phyloP scores from a whole-genome alignment of 1,284 basidiomycete species.

The Fomitiporia mediterranea region DNA sequence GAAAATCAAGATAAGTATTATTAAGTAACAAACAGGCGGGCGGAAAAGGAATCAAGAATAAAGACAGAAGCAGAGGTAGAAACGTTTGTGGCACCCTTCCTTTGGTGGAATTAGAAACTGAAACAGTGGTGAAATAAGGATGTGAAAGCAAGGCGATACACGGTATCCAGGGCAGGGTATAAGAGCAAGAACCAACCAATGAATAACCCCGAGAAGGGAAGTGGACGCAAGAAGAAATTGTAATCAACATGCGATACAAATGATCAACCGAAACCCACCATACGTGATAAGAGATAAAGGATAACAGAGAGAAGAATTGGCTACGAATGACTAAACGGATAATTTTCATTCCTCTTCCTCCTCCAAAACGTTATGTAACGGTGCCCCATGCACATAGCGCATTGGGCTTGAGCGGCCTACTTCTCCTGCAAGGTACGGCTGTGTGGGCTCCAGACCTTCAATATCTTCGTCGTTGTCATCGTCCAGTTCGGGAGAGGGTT shows the following conservation, averaged over 20 bases:
- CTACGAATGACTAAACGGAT: neutral
- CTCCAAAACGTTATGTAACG: constrained; percentile 80
- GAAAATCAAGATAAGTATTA: too few relatives aligned
- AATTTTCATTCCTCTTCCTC: constrained; percentile 50
- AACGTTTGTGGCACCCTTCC: too few relatives aligned
- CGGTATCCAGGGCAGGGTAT: constrained; percentile 5
- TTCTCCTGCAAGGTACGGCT: constrained; percentile 38
- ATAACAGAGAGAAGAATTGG: neutral
- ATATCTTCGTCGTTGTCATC: constrained; percentile 25
- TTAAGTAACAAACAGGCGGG: too few relatives aligned
- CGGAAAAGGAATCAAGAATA: too few relatives aligned
- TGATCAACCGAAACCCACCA: neutral
- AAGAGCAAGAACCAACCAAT: neutral
- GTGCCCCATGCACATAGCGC: constrained; percentile 82
- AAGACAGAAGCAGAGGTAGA: too few relatives aligned
- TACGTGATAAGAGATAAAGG: neutral
- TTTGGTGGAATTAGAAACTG: too few relatives aligned
- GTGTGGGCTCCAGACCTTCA: constrained; percentile 22
- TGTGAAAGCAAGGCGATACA: neutral
- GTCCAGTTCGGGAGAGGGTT: constrained; percentile 19
- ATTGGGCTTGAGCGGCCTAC: constrained; percentile 57
- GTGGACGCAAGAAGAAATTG: neutral
- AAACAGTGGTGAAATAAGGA: neutral
- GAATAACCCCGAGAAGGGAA: neutral
- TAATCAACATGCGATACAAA: neutral